Base-by-base conservation (phyloP, 1,284 basidiomycete species). In the Sporisorium graminicola region DNA sequence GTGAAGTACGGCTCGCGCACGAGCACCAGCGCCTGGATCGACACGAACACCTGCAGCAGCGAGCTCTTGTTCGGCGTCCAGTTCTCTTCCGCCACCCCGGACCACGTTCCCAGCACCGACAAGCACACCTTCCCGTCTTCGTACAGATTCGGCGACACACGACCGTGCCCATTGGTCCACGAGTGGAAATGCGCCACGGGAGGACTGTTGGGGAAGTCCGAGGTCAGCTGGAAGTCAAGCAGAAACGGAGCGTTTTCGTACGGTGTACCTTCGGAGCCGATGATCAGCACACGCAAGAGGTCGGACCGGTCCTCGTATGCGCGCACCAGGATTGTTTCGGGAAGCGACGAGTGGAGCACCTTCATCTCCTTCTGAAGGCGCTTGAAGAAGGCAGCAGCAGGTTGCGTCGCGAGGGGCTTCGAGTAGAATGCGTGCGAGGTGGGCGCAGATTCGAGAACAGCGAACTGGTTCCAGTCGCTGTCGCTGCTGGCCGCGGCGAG, bases 41-140 rank as follows among this genome's bases (percentile, higher is more conserved):
- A 95, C 16, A 98, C 93, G 62, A 97, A 90, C 0, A 94, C 93
- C 86, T 98, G 95, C 8, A 98, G 89, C 42, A 98, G 87, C 12
- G 93, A 95, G 2, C 93, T 95, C 68, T 86, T 86, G 31, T 79
- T 77, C 89, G 90, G 75, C 90, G 89, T 64, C 93, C 88, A 84
- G 87, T 71, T 74, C 62, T 80, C 72, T 42, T 67, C 59, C 0
- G 66, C 65, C 29, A 81, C 66, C 3, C 95, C 94, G 1, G 91
- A 89, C 94, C 94, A 98, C 0, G 94, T 97, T 20, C 93, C 93
- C 5, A 97, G 87, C 51, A 98, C 92, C 26, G 93, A 95, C 54
- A 98, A 86, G 82, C 95, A 98, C 43, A 98, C 94, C 86, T 96
- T 96, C 49, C 94, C 94, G 79, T 98, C 95, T 83, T 96, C 94